Base-by-base conservation (phyloP, 345 rosid genomes). In the Lumnitzera littorea region DNA sequence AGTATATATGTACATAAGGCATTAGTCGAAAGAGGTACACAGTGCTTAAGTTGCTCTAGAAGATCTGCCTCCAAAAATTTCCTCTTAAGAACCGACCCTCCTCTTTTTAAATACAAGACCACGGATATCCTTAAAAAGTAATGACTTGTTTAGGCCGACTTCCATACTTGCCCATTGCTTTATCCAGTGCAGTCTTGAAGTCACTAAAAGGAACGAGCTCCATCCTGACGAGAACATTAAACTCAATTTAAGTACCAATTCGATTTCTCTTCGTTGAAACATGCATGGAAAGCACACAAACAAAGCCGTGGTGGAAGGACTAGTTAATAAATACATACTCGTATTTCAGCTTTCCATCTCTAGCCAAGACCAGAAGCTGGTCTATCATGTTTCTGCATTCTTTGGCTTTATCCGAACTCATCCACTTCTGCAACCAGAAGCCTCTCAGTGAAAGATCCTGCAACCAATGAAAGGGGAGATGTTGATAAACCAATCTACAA, bases 391-490 rank as follows among this genome's bases (percentile, higher is more conserved):
- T 67, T 73, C 92, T 71, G 64, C 90, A 79, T 62, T 89, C 94
- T 52, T 58, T 72, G 24, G 85, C 75, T 73, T 81, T 87, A 48
- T 74, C 90, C 1, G 84, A 64, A 69, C 63, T 70, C 71, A 89
- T 8, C 94, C 83, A 85, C 46, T 78, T 89, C 77, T 92, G 96
- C 68, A 92, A 63, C 97, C 98, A 89, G 70, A 92, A 92, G 48
- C 98, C 98, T 65, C 69, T 87, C 81, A 92, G 72, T n/a, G 89
- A 82, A 63, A 89, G 78, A 58, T 88, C 91, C 99, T 89, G 84
- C 70, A 67, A 46, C 53, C 53, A 29, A 58, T 24, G 15, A 41
- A 36, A 7, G 43, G 43, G 43, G 10, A 36, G 43, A 36, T 36
- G 43, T 9, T 36, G 7, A 36, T 36, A 36, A 36, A 36, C 43